These are phyloP conservation scores for Ganoderma leucocontextum DNA, from an alignment of 1,284 basidiomycete species.

Conservation along the genomic window DNA sequence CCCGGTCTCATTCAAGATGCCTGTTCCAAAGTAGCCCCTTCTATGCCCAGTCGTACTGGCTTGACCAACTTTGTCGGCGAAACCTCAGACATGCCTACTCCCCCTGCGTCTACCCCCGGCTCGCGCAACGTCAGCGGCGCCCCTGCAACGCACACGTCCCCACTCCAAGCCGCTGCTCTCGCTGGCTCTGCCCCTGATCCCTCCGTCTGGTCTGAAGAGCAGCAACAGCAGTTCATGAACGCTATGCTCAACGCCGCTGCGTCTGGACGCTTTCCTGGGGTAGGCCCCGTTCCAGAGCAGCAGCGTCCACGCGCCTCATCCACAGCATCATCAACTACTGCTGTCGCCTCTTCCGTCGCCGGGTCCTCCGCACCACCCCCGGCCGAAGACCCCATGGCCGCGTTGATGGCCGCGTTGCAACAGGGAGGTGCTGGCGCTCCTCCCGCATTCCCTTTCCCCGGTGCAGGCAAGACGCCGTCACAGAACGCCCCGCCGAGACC, in stretches of 20 bases:
- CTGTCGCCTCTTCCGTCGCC: conserved; percentile 19
- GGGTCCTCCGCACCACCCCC: conserved; percentile 17
- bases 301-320: conserved; percentile 25
- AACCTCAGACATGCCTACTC: conserved; percentile 58
- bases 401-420: conserved; percentile 43
- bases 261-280: conserved; percentile 17
- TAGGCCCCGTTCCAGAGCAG: conserved; percentile 26
- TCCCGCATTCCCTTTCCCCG: conserved; percentile 27
- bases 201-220: conserved; percentile 68
- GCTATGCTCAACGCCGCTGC: conserved; percentile 58
- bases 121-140: conserved; percentile 35
- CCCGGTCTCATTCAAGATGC: conserved; percentile 14
- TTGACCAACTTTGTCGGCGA: conserved; percentile 70
- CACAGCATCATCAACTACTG: conserved; percentile 29
- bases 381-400: conserved; percentile 42
- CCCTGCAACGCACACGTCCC: conserved; percentile 37
- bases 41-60: conserved; percentile 38
- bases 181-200: conserved; percentile 51
- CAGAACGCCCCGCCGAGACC: conserved; percentile 40
- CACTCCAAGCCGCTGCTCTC: conserved; percentile 34
- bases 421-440: conserved; percentile 31
- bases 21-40: conserved; percentile 40
- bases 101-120: conserved; percentile 40
- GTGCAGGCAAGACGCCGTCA: conserved; percentile 22
- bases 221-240: conserved; percentile 70